Percentiles rank a stretch among this genome's conserved stretches.
Evolutionary conservation across 805 yeast genomes (phyloP).

Genomic region (Clavispora carvajalis): DNA sequence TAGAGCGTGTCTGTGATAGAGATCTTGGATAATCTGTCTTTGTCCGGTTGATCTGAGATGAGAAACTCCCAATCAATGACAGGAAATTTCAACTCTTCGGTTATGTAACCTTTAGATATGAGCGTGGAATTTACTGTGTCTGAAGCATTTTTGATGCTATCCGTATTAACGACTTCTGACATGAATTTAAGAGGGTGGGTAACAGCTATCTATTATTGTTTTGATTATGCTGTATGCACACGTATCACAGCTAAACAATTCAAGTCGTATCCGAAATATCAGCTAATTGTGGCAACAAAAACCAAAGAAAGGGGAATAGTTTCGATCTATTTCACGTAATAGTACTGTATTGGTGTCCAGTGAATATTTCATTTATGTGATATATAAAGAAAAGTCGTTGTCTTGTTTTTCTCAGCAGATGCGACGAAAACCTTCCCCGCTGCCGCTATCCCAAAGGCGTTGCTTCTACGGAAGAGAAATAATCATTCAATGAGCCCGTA

Average conservation of each 20-base stretch:
- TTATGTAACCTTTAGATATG: constrained; percentile 30
- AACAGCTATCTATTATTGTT: not conserved
- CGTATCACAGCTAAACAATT: not conserved
- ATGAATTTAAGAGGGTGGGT: constrained; percentile 1
- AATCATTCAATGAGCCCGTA: not conserved
- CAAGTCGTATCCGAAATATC: too few relatives aligned
- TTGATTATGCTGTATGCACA: not conserved
- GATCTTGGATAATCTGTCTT: constrained; percentile 11
- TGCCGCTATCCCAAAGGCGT: not conserved
- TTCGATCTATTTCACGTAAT: too few relatives aligned
- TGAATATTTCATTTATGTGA: constrained; percentile 1
- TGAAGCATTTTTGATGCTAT: constrained; percentile 32
- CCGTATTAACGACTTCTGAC: constrained; percentile 23
- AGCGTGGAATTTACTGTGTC: constrained; percentile 32
- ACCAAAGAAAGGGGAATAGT: too few relatives aligned
- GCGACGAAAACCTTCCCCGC: not conserved
- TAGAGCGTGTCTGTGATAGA: constrained; percentile 25
- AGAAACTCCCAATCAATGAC: constrained; percentile 32
- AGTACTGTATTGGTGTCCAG: not conserved
- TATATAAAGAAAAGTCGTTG: constrained; percentile 1
- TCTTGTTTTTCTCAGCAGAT: not conserved
- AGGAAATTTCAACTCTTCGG: constrained; percentile 26
- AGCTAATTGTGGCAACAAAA: too few relatives aligned
- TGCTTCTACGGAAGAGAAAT: not conserved
- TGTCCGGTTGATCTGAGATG: constrained; percentile 20